Base-by-base conservation (phyloP, 2,329 filamentous ascomycete genomes). In the Beauveria australis region DNA sequence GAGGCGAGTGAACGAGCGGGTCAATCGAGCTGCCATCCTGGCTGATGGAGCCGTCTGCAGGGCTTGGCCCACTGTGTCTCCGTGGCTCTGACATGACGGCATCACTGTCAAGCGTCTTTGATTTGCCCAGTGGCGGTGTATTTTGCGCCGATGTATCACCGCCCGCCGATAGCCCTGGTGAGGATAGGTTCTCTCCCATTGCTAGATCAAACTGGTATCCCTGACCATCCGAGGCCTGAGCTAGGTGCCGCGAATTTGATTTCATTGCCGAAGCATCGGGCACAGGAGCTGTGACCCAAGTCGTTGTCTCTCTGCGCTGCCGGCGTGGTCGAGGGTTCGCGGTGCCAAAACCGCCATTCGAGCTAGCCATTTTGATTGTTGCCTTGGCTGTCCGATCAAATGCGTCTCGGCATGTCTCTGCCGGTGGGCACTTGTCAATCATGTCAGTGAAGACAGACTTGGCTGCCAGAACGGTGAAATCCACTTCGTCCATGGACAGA, bases 301-400 rank as follows among this genome's bases (percentile, higher is more conserved):
- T 67, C 14, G 66, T 69, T 4, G 66, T 69, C 51, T 70, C 64
- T 57, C 70, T 65, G 46, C 67, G 64, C 52, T 67, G 62, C 54
- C 70, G 64, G 46, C 65, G 64, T 22, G 69, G 58, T 46, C 74
- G 65, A 63, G 69, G 64, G 60, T 68, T 60, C 59, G 71, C 64
- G 62, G 67, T 62, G 12, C 89, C 90, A 65, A 95, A 95, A 0
- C 91, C 91, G 19, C 89, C 92, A 1, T 88, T 93, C 1, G 89
- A 90, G 71, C 92, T 88, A 66, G 90, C 92, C 92, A 97, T 97
- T 70, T 93, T 91, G 54, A 97, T 89, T 0, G 93, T 97, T 10
- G 92, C 92, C 76, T 94, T 96, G 68, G 91, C 92, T 77, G 96
- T 97, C 44, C 93, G 85, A 67, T 96, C 91, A 71, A 97, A 97